Conservation (phyloP, 192 early-diverging fungal genomes). For the Spizellomyces sp. region DNA sequence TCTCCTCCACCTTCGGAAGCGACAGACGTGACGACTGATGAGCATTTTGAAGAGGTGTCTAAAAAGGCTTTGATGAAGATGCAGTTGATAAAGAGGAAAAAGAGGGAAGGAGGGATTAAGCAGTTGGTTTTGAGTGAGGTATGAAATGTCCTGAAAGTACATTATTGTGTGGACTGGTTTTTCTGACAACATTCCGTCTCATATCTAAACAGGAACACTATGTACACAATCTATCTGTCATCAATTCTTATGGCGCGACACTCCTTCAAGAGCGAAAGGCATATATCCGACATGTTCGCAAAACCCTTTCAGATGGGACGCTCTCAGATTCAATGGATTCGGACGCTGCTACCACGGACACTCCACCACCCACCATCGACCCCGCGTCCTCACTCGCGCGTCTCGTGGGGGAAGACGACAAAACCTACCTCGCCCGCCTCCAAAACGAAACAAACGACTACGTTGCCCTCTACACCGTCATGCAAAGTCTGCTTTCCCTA, state of each 20-base stretch:
- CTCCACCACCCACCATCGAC: slow-evolving; percentile 15
- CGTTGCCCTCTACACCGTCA: not conserved
- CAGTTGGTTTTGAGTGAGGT: too few species aligned
- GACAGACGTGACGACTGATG: too few species aligned
- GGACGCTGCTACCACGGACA: slow-evolving; percentile 17
- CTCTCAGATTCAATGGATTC: not conserved
- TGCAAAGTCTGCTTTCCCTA: not conserved
- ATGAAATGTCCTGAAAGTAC: too few species aligned
- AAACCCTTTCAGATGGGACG: slow-evolving; percentile 15
- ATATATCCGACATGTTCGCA: slow-evolving; percentile 13
- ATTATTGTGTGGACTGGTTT: too few species aligned
- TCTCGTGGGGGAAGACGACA: slow-evolving; percentile 7
- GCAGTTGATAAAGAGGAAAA: too few species aligned
- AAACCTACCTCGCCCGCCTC: slow-evolving; percentile 4
- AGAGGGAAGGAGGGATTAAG: too few species aligned
- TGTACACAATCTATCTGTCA: slow-evolving; percentile 23
- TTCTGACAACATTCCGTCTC: not conserved
- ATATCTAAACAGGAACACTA: slow-evolving; percentile 36
- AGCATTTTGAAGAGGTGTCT: too few species aligned
- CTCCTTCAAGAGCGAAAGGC: slow-evolving; percentile 20
- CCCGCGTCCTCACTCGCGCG: slow-evolving; percentile 20
- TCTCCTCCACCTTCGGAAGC: too few species aligned
- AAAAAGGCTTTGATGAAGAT: too few species aligned
- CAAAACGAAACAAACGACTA: slow-evolving; percentile 2
- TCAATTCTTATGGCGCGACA: slow-evolving; percentile 29